Base-by-base conservation (phyloP, 129 eudicot species). In the Saposhnikovia divaricata region DNA sequence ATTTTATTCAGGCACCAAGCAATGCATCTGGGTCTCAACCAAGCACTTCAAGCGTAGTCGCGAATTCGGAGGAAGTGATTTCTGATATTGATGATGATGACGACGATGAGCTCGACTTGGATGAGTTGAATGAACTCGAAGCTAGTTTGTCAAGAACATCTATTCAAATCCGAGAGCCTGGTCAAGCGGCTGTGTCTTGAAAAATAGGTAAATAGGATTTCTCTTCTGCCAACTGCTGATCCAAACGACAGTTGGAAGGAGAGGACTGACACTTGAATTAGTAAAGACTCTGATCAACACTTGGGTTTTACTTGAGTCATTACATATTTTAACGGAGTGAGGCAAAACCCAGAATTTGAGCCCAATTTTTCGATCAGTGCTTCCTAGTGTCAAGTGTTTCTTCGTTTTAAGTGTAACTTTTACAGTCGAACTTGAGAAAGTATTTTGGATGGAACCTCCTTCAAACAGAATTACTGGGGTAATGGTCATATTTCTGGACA, bases 81-180 rank as follows among this genome's bases (percentile, higher is more conserved):
- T 69, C 85, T 69, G 73, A 82, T 75, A 91, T 82, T 66, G 90
- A 83, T 15, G 85, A 74, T 2, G 83, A 83, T 0, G 89, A 86
- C 31, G 92, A 87, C 39, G 91, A 90, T 72, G 97, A 92, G 86
- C 81, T 92, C 37, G 97, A 92, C 81, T 71, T 88, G 78, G 96
- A 92, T 44, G 97, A 92, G 84, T 68, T 92, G 45, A 85, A 92
- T 55, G 93, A 92, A 85, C 87, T 92, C 0, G 97, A 92, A 85
- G 96, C 96, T 31, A 92, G 97, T 84, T 84, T 92, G 73, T 88
- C 96, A 5, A 92, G 78, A 86, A 86, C 96, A 68, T 87, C 96
- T 40, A 80, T 92, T 76, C 88, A 88, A 80, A 90, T 92, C 39
- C 85, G 81, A 61, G 97, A 92, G 83, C 88, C 91, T 19, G 78